Evolutionary conservation across 768 basidiomycete species (phyloP).

Genomic region (Dentipellis sp.): DNA sequence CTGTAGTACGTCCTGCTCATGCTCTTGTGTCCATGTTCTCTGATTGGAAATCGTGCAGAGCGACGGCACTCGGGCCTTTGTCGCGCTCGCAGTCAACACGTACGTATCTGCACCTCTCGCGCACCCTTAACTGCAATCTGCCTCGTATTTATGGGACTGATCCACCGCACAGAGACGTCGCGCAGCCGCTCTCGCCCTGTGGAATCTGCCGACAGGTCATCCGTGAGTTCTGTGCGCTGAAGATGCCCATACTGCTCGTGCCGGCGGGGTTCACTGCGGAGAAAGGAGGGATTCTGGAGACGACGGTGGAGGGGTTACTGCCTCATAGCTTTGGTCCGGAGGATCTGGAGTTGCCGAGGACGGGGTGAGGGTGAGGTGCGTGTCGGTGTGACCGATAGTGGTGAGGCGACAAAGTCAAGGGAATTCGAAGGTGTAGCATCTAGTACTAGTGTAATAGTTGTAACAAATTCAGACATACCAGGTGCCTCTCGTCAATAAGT

Average conservation of each 20-base stretch:
- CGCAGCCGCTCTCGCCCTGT: conserved; percentile 68
- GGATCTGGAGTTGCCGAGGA: conserved; percentile 9
- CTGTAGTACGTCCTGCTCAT: conserved; percentile 49
- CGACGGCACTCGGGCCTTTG: conserved; percentile 63
- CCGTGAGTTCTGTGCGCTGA: conserved; percentile 72
- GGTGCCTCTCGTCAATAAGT: no score
- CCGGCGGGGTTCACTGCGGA: conserved; percentile 44
- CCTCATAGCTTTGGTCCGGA: conserved; percentile 14
- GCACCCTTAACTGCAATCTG: background rate
- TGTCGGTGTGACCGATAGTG: no score
- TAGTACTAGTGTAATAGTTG: no score
- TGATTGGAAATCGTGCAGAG: conserved; percentile 39
- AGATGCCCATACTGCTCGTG: conserved; percentile 66
- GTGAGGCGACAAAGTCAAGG: no score
- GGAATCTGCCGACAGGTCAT: conserved; percentile 91
- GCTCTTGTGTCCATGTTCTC: background rate
- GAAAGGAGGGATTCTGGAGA: conserved; percentile 5
- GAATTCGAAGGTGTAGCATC: no score
- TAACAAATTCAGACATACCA: no score
- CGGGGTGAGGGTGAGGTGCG: background rate
- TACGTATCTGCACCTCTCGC: conserved; percentile 25
- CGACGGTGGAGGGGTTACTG: conserved; percentile 8
- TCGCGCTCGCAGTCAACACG: conserved; percentile 76
- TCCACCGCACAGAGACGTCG: conserved; percentile 48
- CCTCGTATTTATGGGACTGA: background rate